Evolutionary conservation across 306 rosid species (phyloP).

Genomic region (Lotus japonicus): DNA sequence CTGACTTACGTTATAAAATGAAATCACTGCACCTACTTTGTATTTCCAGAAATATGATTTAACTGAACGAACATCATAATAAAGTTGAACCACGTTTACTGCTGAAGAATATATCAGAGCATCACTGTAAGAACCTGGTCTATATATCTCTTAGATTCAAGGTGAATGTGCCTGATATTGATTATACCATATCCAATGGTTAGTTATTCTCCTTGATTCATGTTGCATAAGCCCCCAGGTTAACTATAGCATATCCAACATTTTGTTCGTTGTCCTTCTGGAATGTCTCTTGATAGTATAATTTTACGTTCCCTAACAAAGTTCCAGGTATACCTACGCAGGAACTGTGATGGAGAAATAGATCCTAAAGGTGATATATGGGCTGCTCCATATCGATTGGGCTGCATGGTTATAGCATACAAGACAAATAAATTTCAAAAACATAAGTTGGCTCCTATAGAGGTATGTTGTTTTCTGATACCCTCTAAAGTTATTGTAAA

Average conservation of each 20-base stretch:
- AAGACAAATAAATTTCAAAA: conserved; percentile 64
- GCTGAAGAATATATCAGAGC: background rate
- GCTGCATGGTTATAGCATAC: conserved; percentile 94
- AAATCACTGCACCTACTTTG: background rate
- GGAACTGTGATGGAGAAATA: conserved; percentile 69
- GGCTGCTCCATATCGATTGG: conserved; percentile 94
- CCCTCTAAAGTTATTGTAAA: background rate
- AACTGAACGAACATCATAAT: background rate
- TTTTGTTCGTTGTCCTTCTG: background rate
- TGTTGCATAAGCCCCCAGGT: conserved; percentile 1
- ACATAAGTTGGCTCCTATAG: conserved; percentile 69
- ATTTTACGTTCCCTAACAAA: conserved; percentile 30
- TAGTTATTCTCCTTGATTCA: background rate
- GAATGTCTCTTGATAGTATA: background rate
- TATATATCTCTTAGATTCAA: background rate
- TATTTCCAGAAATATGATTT: background rate
- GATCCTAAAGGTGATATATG: conserved; percentile 76
- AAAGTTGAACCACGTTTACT: background rate
- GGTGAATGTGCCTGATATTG: conserved; percentile 3
- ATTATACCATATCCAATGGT: no score
- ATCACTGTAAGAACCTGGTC: background rate
- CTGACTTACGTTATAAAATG: background rate
- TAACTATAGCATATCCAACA: conserved; percentile 8
- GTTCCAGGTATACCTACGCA: conserved; percentile 73
- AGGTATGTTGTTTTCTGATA: conserved; percentile 31